phyloP scores from a whole-genome alignment of 202 grass and related monocot genomes.

The Sporobolus alterniflorus region DNA sequence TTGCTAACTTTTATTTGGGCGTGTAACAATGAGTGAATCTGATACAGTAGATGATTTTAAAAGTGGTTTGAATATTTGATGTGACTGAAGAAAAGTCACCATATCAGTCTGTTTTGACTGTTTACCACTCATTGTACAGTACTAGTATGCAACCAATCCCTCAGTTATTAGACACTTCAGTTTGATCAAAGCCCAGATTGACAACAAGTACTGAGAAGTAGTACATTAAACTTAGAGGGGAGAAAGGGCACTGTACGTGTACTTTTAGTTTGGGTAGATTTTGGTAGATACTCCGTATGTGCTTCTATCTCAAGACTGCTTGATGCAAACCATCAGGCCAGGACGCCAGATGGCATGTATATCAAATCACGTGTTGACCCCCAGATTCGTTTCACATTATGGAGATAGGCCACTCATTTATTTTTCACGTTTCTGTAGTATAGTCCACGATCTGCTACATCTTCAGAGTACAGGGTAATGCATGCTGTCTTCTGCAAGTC shows the following conservation, averaged over 20 bases:
- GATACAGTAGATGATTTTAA: neutral
- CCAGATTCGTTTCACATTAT: slow-evolving; percentile 31
- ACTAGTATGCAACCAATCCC: neutral
- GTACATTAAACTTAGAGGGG: neutral
- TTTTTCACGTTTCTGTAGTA: slow-evolving; percentile 30
- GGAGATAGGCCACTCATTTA: slow-evolving; percentile 9
- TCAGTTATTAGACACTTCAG: neutral
- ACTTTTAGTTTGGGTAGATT: slow-evolving; percentile 28
- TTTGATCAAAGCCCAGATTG: slow-evolving; percentile 21
- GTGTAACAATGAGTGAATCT: neutral
- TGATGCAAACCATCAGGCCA: neutral
- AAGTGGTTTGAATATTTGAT: slow-evolving; percentile 30
- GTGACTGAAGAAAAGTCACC: neutral
- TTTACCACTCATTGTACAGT: slow-evolving; percentile 23
- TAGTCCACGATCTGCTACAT: slow-evolving; percentile 18
- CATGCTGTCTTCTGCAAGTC: slow-evolving; percentile 35
- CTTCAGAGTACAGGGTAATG: slow-evolving; percentile 21
- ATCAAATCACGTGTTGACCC: slow-evolving; percentile 31
- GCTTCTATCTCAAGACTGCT: neutral
- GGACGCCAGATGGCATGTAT: slow-evolving; percentile 20
- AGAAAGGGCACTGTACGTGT: slow-evolving; percentile 6
- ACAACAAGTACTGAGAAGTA: slow-evolving; percentile 21
- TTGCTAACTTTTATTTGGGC: neutral
- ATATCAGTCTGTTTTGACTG: neutral
- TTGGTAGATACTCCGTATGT: slow-evolving; percentile 25